phyloP scores from a whole-genome alignment of 495 filamentous ascomycete genomes.

The Parathielavia hyrcaniae region DNA sequence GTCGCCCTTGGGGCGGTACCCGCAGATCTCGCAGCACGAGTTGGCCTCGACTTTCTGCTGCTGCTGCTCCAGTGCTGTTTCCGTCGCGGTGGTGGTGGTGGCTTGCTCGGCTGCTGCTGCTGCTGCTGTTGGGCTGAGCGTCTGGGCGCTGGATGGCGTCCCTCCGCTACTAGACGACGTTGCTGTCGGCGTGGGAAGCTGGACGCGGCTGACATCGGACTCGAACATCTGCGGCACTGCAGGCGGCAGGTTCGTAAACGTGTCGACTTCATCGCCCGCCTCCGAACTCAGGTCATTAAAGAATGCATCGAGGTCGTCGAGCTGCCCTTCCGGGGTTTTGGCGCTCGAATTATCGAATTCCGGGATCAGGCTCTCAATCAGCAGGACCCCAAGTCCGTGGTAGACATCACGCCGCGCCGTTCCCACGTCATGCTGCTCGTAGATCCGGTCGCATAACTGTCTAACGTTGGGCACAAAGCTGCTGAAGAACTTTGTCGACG shows the following conservation, averaged over 20 bases:
- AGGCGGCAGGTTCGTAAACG: background rate
- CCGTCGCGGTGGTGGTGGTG: background rate
- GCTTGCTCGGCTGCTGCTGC: constrained; percentile 11
- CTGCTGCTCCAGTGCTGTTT: constrained; percentile 10
- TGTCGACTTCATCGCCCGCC: background rate
- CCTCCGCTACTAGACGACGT: background rate
- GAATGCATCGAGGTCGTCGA: constrained; percentile 25
- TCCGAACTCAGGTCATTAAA: constrained; percentile 21
- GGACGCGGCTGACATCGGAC: background rate
- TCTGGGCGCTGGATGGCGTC: constrained; percentile 2
- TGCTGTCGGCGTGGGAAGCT: constrained; percentile 15
- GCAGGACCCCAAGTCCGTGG: constrained; percentile 34
- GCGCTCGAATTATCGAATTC: constrained; percentile 19
- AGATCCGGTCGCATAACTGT: constrained; percentile 36
- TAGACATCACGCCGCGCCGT: constrained; percentile 31
- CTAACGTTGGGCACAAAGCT: constrained; percentile 33
- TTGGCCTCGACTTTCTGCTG: constrained; percentile 37
- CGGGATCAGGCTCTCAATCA: constrained; percentile 34
- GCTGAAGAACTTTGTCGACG: constrained; percentile 29
- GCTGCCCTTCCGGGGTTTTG: background rate
- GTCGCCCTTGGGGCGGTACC: constrained; percentile 46
- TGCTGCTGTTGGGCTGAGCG: constrained; percentile 1
- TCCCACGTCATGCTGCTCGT: constrained; percentile 31
- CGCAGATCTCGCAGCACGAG: constrained; percentile 42
- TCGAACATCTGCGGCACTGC: background rate